Percentiles rank a stretch among this genome's conserved stretches.
Conservation (phyloP, 2,329 filamentous ascomycete genomes). For the Botryotinia narcissicola region DNA sequence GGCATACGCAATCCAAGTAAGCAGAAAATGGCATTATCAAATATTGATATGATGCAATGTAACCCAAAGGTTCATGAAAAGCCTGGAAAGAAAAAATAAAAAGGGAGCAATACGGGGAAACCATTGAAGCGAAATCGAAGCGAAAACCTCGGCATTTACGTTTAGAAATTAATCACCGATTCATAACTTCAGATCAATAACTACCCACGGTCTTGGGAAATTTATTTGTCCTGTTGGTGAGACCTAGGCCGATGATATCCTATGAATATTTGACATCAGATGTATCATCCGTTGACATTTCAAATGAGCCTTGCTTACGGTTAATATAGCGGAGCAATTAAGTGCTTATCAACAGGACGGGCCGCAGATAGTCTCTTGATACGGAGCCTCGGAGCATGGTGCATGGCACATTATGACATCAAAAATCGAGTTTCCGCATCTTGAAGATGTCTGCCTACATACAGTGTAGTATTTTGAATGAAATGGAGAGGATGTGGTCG, state of each 20-base stretch:
- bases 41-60: neutral
- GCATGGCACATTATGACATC: neutral
- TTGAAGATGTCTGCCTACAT: neutral
- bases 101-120: neutral
- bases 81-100: neutral
- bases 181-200: neutral
- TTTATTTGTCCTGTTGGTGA: neutral
- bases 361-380: too few relatives aligned
- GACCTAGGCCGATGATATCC: neutral
- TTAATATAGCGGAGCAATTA: neutral
- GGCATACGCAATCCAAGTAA: neutral
- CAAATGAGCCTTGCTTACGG: neutral
- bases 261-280: neutral
- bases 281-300: neutral
- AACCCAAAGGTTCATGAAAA: neutral
- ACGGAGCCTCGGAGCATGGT: neutral
- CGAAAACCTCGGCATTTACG: too few relatives aligned
- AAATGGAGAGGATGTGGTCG: neutral
- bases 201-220: neutral
- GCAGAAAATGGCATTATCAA: neutral
- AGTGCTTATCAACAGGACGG: conserved; percentile 2
- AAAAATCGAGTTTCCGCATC: neutral
- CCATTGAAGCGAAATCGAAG: neutral
- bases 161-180: neutral
- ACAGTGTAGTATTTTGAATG: neutral